Evolutionary conservation across 2,329 filamentous ascomycete species (phyloP), one percentile per base, ranked within the genome.

Genomic region (Trichoderma afroharzianum): DNA sequence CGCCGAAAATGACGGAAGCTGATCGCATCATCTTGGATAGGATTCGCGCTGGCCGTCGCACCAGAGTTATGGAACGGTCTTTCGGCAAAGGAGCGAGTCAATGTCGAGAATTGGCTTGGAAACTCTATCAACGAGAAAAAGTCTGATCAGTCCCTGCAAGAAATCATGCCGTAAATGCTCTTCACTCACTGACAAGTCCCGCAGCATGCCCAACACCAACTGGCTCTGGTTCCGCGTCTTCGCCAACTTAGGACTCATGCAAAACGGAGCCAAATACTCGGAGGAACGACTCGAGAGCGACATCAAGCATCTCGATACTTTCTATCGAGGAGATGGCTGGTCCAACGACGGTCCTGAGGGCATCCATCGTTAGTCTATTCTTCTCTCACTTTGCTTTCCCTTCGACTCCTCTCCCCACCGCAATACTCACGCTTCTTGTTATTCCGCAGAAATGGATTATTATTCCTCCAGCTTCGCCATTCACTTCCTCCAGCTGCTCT

Each of bases 171-270:
- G 5, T 21, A 6, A 21, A 33, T 24, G 1, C 6, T 30, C 39
- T 53, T 50, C 26, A 57, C 24, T 59, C 9, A 63, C 68, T 70
- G 18, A 64, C 50, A 28, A 15, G 1, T 43, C n/a, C 8, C 8
- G 11, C 11, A 94, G 92, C 73, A 95, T 95, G 88, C 88, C 87
- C 2, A 87, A 89, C 76, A 89, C 87, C 24, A 87, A 86, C 74
- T 91, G 91, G 91, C 85, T 95, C 4, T 95, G 93, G 93, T 95
- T 95, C 78, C 89, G 93, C 50, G 92, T 95, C 6, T 95, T 95
- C 77, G 92, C 92, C 50, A 95, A 95, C 75, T 85, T 95, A 1
- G 92, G 92, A 0, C 81, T 95, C 39, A 91, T 92, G 78, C 92
- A 91, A 75, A 93, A 94, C 75, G 91, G 91, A 1, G 92, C 90